Evolutionary conservation across 2,329 filamentous ascomycete species (phyloP), one percentile per base, ranked within the genome.

Genomic region (Drechslera avenae): DNA sequence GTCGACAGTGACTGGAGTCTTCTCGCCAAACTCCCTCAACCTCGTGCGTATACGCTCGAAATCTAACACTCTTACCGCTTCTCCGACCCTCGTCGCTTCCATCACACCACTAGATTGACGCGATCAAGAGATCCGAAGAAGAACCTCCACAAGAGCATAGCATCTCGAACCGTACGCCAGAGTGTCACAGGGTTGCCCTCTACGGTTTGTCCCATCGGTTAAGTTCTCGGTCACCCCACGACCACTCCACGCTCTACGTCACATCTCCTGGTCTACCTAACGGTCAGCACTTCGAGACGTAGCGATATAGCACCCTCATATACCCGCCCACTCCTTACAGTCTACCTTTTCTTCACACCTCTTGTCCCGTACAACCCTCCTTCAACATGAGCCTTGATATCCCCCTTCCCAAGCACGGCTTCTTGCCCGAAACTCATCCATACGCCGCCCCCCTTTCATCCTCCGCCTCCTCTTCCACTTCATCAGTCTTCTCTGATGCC

Each of bases 401-500:
- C 50, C 66, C 62, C 48, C 55, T 62, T 46, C 64, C 58, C 30
- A 63, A 60, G 54, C 67, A 71, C 67, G 68, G 67, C 62, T 60
- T 68, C 58, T 68, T 67, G 40, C 63, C 69, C 34, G 65, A 63
- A 60, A 73, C 73, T 67, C 75, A 79, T 67, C 83, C 86, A 59
- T 92, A 90, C 75, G 84, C 83, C 71, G 83, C 85, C 52, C 86
- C 87, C 34, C 77, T 91, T 79, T 84, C 86, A 68, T 87, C 87
- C 49, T 89, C 88, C 62, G 85, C 88, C 51, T 91, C 89, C 23
- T 88, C 88, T 48, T 91, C 89, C 16, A 83, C 87, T 50, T 84
- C 86, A 48, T 94, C 90, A 28, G 81, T 91, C 64, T 94, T 90
- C 81, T 94, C 90, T 60, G 83, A 84, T 67, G 73, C 74, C 33